Conservation (phyloP, 768 basidiomycete genomes). For the Lanmaoa pseudosensibilis region DNA sequence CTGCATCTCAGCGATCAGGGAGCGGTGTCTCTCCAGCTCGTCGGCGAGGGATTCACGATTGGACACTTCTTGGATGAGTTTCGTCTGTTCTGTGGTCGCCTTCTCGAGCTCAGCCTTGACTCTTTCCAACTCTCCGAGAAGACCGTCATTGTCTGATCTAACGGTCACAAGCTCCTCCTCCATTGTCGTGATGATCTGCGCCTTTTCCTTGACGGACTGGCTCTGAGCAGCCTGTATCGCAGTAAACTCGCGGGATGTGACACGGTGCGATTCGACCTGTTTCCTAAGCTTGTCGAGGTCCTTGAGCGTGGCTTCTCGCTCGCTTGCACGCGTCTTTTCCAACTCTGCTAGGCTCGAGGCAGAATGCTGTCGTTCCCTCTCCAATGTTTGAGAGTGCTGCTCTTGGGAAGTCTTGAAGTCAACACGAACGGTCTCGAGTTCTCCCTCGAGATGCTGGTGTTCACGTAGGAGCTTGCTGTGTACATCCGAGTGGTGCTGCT, state of each 20-base stretch:
- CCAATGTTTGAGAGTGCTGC: conserved; percentile 20
- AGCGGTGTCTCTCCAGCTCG: conserved; percentile 78
- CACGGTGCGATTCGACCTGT: conserved; percentile 53
- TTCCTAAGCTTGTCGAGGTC: conserved; percentile 50
- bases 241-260: conserved; percentile 42
- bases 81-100: conserved; percentile 57
- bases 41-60: conserved; percentile 71
- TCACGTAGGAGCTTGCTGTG: conserved; percentile 41
- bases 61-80: conserved; percentile 68
- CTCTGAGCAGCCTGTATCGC: conserved; percentile 45
- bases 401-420: conserved; percentile 32
- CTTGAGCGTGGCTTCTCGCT: conserved; percentile 37
- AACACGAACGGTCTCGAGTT: conserved; percentile 60
- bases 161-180: conserved; percentile 48
- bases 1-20: conserved; percentile 72
- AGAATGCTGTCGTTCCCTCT: conserved; percentile 30
- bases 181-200: conserved; percentile 43
- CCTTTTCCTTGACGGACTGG: conserved; percentile 51
- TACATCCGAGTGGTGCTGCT: conserved; percentile 49
- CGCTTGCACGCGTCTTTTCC: conserved; percentile 19
- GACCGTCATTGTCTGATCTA: conserved; percentile 43
- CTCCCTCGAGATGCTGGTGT: conserved; percentile 41
- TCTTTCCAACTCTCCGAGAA: conserved; percentile 42
- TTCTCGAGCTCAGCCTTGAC: conserved; percentile 60
- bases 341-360: conserved; percentile 18